phyloP scores from a whole-genome alignment of 2,329 filamentous ascomycete species.

The Fusarium liriodendri region DNA sequence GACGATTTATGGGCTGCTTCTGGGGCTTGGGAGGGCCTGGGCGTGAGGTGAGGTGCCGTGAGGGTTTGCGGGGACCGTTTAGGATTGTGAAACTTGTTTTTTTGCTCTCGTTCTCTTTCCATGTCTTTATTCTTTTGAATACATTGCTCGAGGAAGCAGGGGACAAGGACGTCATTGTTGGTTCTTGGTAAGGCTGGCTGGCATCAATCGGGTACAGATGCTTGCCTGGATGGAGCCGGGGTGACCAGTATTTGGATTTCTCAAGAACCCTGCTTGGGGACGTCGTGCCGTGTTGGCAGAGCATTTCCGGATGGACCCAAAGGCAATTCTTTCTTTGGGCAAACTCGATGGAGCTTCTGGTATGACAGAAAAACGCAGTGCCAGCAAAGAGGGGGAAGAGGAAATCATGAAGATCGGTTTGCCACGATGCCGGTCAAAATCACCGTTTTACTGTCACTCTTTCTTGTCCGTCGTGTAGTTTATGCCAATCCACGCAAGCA shows the following conservation, averaged over 20 bases:
- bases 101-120: background rate
- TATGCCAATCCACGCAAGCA: background rate
- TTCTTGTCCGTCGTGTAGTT: background rate
- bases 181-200: background rate
- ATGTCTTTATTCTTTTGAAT: background rate
- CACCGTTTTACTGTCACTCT: background rate
- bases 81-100: conserved; percentile 33
- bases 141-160: background rate
- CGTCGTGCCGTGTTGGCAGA: background rate
- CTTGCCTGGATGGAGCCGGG: background rate
- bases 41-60: background rate
- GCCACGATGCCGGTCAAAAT: conserved; percentile 9
- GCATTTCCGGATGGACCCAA: conserved; percentile 10
- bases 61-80: conserved; percentile 24
- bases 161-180: conserved; percentile 25
- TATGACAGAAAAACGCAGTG: background rate
- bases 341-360: background rate
- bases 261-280: background rate
- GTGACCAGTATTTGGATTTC: background rate
- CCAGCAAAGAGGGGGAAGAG: background rate
- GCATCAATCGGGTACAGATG: background rate
- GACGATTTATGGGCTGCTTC: conserved; percentile 10
- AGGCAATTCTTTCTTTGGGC: background rate
- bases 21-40: background rate
- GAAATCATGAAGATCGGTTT: conserved; percentile 4